Evolutionary conservation across 805 yeast species (phyloP).

Genomic region (Spathaspora passalidarum): DNA sequence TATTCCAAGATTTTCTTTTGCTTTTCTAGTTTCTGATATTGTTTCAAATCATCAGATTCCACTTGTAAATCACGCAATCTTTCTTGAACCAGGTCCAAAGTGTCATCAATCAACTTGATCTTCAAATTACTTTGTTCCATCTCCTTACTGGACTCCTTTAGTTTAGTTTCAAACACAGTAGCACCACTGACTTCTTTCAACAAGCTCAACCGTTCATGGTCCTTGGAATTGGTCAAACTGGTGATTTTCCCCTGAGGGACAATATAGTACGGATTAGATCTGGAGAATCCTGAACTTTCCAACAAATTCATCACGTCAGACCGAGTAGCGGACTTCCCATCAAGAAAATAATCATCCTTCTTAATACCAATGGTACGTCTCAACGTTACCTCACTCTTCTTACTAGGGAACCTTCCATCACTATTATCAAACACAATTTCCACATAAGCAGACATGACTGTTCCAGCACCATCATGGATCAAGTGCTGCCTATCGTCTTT

Average conservation of each 20-base stretch:
- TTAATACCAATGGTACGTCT: conserved; percentile 91
- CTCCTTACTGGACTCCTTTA: conserved; percentile 75
- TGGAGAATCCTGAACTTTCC: conserved; percentile 90
- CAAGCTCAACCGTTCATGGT: conserved; percentile 70
- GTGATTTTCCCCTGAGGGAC: conserved; percentile 97
- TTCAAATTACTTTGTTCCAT: conserved; percentile 72
- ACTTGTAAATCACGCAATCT: conserved; percentile 75
- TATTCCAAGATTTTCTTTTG: conserved; percentile 70
- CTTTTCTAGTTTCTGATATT: conserved; percentile 65
- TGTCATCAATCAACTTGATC: conserved; percentile 69
- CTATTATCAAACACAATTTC: conserved; percentile 83
- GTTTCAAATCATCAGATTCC: conserved; percentile 73
- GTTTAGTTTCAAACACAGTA: conserved; percentile 77
- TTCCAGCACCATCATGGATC: conserved; percentile 87
- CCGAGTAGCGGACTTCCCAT: conserved; percentile 74
- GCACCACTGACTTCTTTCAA: conserved; percentile 96
- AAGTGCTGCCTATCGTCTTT: conserved; percentile 84
- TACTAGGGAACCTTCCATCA: conserved; percentile 70
- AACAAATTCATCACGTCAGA: conserved; percentile 76
- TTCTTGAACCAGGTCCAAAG: conserved; percentile 64
- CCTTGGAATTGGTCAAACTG: conserved; percentile 83
- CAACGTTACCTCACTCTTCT: conserved; percentile 65
- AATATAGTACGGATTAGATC: conserved; percentile 88
- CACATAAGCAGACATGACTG: conserved; percentile 89
- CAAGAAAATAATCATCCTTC: conserved; percentile 86